Evolutionary conservation across 1,284 basidiomycete genomes (phyloP).

Genomic region (Ganoderma lingzhi): DNA sequence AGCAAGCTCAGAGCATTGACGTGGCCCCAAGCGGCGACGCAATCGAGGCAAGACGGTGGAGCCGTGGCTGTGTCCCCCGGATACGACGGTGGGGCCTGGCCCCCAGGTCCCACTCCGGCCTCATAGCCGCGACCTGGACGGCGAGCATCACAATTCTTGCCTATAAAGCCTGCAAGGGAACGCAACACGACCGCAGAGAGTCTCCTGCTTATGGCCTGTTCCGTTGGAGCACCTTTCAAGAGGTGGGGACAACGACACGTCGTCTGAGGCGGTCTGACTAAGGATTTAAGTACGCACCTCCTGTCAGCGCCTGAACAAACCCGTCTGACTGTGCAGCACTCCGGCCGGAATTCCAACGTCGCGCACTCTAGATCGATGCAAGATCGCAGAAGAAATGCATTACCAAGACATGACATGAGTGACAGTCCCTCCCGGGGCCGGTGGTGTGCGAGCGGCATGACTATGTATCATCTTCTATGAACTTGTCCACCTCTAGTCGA

Average conservation of each 20-base stretch:
- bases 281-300: not conserved
- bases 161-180: not conserved
- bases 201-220: not conserved
- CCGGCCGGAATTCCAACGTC: not conserved
- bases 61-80: conserved; percentile 5
- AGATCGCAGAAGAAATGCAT: not conserved
- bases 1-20: conserved; percentile 10
- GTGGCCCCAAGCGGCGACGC: conserved; percentile 10
- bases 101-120: not conserved
- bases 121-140: not conserved
- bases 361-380: not conserved
- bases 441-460: not conserved
- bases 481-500: not conserved
- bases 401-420: not conserved
- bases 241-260: not conserved
- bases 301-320: not conserved
- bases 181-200: not conserved
- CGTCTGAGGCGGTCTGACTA: not conserved
- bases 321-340: conserved; percentile 4
- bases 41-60: not conserved
- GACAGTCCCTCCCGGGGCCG: too few relatives aligned
- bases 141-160: not conserved
- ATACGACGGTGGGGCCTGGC: not conserved
- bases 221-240: not conserved
- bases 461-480: not conserved